phyloP scores from a whole-genome alignment of 176 grass and related monocot genomes.

The Thinopyrum elongatum region DNA sequence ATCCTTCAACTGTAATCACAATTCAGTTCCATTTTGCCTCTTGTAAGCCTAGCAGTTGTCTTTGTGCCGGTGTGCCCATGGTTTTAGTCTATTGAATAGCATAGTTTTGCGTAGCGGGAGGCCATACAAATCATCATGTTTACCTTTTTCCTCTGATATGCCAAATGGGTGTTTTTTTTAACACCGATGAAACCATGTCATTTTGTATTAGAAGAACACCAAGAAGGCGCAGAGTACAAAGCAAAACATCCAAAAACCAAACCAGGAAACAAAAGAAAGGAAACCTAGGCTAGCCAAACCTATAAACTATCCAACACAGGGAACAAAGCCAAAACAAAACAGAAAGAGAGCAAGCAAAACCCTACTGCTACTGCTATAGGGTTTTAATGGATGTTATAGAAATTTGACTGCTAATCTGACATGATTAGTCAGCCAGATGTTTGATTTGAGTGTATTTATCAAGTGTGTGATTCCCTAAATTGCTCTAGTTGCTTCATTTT shows the following conservation, averaged over 20 bases:
- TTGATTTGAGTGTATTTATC: background rate
- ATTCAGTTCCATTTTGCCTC: background rate
- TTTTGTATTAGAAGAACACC: background rate
- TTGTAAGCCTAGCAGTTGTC: background rate
- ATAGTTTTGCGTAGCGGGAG: background rate
- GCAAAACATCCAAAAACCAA: too few species aligned
- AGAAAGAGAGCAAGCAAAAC: background rate
- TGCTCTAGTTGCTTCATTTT: background rate
- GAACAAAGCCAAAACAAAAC: background rate
- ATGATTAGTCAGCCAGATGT: conserved; percentile 2
- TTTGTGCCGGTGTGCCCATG: background rate
- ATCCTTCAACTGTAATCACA: background rate
- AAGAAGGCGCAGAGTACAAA: background rate
- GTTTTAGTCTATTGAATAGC: background rate
- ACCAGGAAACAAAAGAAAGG: background rate
- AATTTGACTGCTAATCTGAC: background rate
- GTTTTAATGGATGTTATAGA: background rate
- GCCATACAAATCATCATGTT: background rate
- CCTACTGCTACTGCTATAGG: background rate
- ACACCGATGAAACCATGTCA: background rate
- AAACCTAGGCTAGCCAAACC: background rate
- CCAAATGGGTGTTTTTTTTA: background rate
- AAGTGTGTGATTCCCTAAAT: background rate
- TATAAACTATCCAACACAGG: background rate
- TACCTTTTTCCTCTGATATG: background rate